Evolutionary conservation across 164 flowering plant species (phyloP), one percentile per base, ranked within the genome.

Genomic region (Kingdonia uniflora): DNA sequence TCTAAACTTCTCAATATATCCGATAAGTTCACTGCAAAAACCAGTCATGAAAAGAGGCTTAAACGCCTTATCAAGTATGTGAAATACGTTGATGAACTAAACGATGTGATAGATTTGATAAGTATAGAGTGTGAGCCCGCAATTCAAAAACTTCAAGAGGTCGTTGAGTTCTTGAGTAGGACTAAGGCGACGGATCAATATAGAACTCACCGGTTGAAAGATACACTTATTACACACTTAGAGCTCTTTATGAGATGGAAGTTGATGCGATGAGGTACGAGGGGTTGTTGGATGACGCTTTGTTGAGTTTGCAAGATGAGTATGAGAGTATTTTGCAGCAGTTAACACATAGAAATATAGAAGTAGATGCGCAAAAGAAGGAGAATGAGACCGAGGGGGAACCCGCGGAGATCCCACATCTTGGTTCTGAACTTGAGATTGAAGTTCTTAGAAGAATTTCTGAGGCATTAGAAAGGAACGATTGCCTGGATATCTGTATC

Each of bases 141-240:
- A 12, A 71, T 80, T 49, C 86, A 76, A 57, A 78, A 67, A 68
- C 78, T 84, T 24, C 88, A 84, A 60, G 88, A 84, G 49, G 85
- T 74, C 49, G 85, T 81, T 56, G 88, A 84, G 80, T 81, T 78
- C 55, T 61, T 84, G 68, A 82, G 94, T 59, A 61, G 94, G 68
- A 84, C 87, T 1, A 81, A 76, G 55, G 85, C 84, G 0, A 63
- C 92, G 1, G 87, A 81, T 50, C 78, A 70, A 49, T 70, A 42
- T 49, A 51, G 78, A 51, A 73, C 76, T 5, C 70, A 60, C 2
- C 65, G 82, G 43, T 57, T 80, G 48, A 77, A 49, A 45, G 84
- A 84, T 69, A 68, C 85, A 11, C 48, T 82, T 58, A 53, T 69
- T 7, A 75, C 86, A 75, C 86, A 0, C 73, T 82, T 5, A 78